Conservation (phyloP, 2,329 filamentous ascomycete species). For the Blastomyces percursus region DNA sequence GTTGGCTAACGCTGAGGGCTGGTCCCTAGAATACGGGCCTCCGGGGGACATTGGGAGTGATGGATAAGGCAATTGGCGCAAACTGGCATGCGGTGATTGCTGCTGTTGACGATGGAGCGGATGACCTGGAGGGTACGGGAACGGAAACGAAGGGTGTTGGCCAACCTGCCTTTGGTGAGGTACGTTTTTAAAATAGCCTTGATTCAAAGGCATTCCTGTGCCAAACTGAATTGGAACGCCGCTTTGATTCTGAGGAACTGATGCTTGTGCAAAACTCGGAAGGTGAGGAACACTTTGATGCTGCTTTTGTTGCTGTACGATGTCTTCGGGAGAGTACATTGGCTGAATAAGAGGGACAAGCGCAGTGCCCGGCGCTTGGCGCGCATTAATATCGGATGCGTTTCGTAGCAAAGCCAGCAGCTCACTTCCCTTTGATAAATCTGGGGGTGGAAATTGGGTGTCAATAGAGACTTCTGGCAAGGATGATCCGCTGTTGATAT, state of each 20-base stretch:
- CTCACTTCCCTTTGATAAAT: constrained; percentile 38
- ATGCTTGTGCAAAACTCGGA: background rate
- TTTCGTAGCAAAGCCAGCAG: constrained; percentile 47
- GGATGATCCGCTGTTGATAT: constrained; percentile 23
- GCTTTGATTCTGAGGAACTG: constrained; percentile 38
- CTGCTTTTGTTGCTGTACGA: background rate
- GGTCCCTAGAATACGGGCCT: background rate
- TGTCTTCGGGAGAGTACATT: constrained; percentile 26
- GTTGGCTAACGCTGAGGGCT: background rate
- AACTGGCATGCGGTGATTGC: background rate
- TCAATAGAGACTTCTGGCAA: constrained; percentile 10
- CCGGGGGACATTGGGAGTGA: background rate
- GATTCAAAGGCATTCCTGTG: constrained; percentile 20
- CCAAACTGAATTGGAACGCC: constrained; percentile 29
- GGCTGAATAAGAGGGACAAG: constrained; percentile 48
- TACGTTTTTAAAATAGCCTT: constrained; percentile 37
- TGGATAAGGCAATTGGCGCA: background rate
- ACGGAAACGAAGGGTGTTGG: background rate
- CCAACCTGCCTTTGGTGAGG: constrained; percentile 41
- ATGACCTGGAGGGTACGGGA: background rate
- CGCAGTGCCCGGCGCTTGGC: constrained; percentile 24
- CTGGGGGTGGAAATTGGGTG: constrained; percentile 18
- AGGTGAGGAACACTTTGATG: background rate
- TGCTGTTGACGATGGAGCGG: background rate
- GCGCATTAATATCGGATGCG: constrained; percentile 23